These are phyloP conservation scores for Vigna mungo DNA, from an alignment of 306 rosid species.

Conservation along the genomic window DNA sequence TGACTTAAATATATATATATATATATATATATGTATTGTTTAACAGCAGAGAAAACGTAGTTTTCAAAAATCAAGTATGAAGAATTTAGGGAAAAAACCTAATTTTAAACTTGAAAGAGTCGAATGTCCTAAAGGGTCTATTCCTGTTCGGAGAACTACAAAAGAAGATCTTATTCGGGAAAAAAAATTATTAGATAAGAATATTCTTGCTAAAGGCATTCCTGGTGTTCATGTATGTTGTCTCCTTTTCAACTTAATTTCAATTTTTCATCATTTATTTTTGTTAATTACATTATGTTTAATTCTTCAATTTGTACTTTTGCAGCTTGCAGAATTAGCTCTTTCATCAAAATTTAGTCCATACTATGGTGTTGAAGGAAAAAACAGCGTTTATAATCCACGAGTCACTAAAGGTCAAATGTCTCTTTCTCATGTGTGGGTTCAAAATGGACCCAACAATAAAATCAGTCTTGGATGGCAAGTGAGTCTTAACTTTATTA, in stretches of 20 bases:
- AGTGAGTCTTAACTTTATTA: too few relatives aligned
- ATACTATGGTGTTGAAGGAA: not conserved
- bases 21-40: not conserved
- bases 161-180: constrained; percentile 23
- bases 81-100: not conserved
- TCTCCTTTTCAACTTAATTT: not conserved
- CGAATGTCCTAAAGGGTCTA: not conserved
- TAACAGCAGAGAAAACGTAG: constrained; percentile 3
- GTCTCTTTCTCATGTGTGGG: too few relatives aligned
- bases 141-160: constrained; percentile 34
- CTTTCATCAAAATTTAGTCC: accelerated
- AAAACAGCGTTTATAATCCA: not conserved
- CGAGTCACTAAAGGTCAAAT: not conserved
- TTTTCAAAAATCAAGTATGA: not conserved
- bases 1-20: not conserved
- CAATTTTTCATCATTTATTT: not conserved
- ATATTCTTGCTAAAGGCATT: not conserved
- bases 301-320: not conserved
- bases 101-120: not conserved
- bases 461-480: too few relatives aligned
- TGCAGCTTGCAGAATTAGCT: not conserved
- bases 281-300: not conserved
- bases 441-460: too few relatives aligned
- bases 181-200: too few relatives aligned
- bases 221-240: not conserved